Evolutionary conservation across 1,139 yeast species (phyloP), one percentile per base, ranked within the genome.

Genomic region (Cylindricascospora bacillispora): DNA sequence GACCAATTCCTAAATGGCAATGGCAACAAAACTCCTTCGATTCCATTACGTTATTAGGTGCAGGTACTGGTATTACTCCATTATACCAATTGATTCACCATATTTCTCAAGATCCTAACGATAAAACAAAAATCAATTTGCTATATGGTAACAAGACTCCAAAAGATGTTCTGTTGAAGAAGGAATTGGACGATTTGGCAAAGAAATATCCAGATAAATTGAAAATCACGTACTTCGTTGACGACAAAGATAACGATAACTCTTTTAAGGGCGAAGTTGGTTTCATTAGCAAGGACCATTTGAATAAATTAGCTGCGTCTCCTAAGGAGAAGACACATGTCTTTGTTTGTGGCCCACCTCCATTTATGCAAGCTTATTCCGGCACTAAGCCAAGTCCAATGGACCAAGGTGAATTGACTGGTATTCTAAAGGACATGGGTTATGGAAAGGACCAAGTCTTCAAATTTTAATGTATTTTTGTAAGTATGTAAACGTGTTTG

Each of bases 11-110:
- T 47, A 92, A 92, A 67, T 86, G 92, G 83, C 73, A 79, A 54
- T 83, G 93, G 86, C 70, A 71, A 51, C 80, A 89, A 45, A 86
- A 86, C 65, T 71, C 75, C 61, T 89, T 71, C 60, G 71, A 79
- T 48, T 65, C 73, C 40, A 70, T 92, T 51, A 79, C 80, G 33
- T 68, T 89, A 63, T 67, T 89, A 47, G 97, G 95, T 44, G 98
- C 95, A 45, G 98, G 98, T 52, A 70, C 93, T 28, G 97, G 97
- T 59, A 83, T 89, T 59, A 82, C 95, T 18, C 98, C 97, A 38
- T 67, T 86, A 65, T 85, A 68, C 66, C 98, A 89, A 62, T 61
- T 89, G 55, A 59, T 82, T 41, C 75, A 72, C 45, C 73, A 73
- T 41, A 67, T 79, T 47, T 61, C 76, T 52, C 65, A 66, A 47